Conservation (phyloP, 768 basidiomycete genomes). For the Boletus fagicola region DNA sequence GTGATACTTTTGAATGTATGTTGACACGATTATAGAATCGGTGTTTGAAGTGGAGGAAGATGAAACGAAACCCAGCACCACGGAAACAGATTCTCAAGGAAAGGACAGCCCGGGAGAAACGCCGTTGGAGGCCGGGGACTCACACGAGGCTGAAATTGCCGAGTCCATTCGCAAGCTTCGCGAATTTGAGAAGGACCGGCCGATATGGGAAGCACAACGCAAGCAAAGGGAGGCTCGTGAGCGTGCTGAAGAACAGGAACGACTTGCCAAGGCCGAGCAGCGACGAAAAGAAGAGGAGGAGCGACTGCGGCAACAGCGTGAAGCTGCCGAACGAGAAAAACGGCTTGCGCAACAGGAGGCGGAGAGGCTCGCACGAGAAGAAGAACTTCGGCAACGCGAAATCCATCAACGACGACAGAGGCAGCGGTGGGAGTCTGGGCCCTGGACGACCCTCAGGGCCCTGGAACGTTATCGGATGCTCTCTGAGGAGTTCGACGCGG, state of each 20-base stretch:
- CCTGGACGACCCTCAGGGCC: constrained; percentile 65
- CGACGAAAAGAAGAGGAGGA: constrained; percentile 34
- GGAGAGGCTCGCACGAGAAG: constrained; percentile 33
- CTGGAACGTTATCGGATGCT: constrained; percentile 66
- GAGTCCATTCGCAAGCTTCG: constrained; percentile 67
- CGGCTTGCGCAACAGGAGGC: constrained; percentile 26
- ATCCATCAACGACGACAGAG: constrained; percentile 47
- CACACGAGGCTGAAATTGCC: constrained; percentile 46
- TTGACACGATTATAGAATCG: constrained; percentile 12
- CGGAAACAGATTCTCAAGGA: constrained; percentile 7
- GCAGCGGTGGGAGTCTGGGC: constrained; percentile 54
- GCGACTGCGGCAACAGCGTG: constrained; percentile 22
- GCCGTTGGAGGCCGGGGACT: constrained; percentile 37
- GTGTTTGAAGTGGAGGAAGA: constrained; percentile 14
- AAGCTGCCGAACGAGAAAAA: constrained; percentile 27
- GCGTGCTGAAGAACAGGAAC: constrained; percentile 42
- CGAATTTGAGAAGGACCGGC: constrained; percentile 62
- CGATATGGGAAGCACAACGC: constrained; percentile 58
- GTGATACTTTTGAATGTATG: background rate
- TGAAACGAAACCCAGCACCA: background rate
- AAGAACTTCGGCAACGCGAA: constrained; percentile 39
- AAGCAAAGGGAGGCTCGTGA: constrained; percentile 45
- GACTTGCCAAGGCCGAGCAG: constrained; percentile 35
- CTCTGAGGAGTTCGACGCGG: constrained; percentile 60
- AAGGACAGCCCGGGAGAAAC: background rate